Evolutionary conservation across 2,329 filamentous ascomycete species (phyloP).

Genomic region (Xylariaceae sp.): DNA sequence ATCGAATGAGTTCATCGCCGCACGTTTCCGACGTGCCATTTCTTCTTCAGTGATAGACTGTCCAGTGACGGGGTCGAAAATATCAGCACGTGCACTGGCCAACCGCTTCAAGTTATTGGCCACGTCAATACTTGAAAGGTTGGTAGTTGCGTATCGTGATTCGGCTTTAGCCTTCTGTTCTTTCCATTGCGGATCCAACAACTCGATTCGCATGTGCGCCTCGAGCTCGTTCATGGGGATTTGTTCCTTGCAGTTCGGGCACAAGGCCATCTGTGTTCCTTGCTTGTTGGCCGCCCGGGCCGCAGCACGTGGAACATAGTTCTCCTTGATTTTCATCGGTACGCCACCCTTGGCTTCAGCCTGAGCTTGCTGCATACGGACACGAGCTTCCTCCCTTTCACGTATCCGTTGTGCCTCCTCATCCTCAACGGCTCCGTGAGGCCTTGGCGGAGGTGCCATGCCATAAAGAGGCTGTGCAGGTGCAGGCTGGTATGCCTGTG

Average conservation of each 20-base stretch:
- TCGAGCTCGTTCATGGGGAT: constrained; percentile 84
- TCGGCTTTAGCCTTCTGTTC: constrained; percentile 90
- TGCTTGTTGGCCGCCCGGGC: constrained; percentile 63
- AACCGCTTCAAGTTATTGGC: constrained; percentile 94
- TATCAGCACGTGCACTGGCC: constrained; percentile 78
- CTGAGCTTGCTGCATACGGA: constrained; percentile 68
- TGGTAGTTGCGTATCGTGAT: constrained; percentile 76
- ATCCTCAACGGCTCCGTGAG: constrained; percentile 46
- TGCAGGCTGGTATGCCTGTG: constrained; percentile 33
- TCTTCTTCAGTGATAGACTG: constrained; percentile 68
- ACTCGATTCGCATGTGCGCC: constrained; percentile 89
- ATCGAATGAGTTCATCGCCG: constrained; percentile 61
- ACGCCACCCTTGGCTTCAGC: constrained; percentile 66
- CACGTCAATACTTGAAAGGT: constrained; percentile 78
- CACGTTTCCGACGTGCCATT: constrained; percentile 67
- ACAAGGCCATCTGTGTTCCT: constrained; percentile 64
- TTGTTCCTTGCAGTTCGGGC: constrained; percentile 88
- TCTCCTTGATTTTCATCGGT: constrained; percentile 85
- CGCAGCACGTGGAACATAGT: constrained; percentile 83
- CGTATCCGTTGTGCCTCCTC: constrained; percentile 60
- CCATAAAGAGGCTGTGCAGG: constrained; percentile 32
- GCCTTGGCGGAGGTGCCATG: constrained; percentile 31
- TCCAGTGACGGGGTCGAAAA: constrained; percentile 73
- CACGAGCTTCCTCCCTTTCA: constrained; percentile 55
- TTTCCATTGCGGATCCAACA: constrained; percentile 91